Evolutionary conservation across 192 early-diverging fungal species (phyloP), one percentile per base, ranked within the genome.

Genomic region (Linnemannia zychae): DNA sequence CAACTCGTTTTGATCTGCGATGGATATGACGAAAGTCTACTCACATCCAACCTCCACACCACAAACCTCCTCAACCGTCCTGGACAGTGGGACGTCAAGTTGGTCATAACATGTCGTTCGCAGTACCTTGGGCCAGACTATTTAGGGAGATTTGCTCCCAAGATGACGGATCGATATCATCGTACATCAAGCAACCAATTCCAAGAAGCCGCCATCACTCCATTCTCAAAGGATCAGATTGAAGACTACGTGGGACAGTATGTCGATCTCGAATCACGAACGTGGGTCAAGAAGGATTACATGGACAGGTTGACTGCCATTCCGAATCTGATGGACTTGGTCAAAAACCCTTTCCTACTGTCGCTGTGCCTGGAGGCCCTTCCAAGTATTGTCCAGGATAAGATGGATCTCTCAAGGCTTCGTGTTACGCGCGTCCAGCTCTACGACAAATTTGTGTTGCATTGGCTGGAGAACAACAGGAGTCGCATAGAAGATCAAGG

Each of bases 291-390:
- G 13, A 34, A 67, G 20, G 31, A 22, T 15, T 67, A 67, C 33
- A 34, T 67, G 66, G 34, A 67, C 28, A 16, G 13, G 24, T 34
- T 67, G 28, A 44, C 40, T 3, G 9, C 40, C 4, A 44, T 44
- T 9, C 16, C 66, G 1, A 31, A 67, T 31, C 66, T 67, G 66
- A 67, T 33, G 31, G 66, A 22, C 4, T 34, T 67, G 28, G 66
- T 67, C 33, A 67, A 67, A 13, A 67, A 67, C 33, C 66, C 66
- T 9, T 67, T 67, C 66, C n/a, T 67, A 7, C 66, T 67, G 28
- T 3, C 13, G 4, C n/a, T 67, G 4, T n/a, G 13, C 4, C 13
- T 67, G 20, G 28, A 33, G 28, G 34, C 66, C 13, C 66, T 67
- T 4, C 66, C 31, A 22, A 67, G 66, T 1, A 13, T 67, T 24